A percentile compares a stretch with the other conserved stretches of the same genome.
Conservation (phyloP, 2,329 filamentous ascomycete genomes). For the Onygenales sp. region DNA sequence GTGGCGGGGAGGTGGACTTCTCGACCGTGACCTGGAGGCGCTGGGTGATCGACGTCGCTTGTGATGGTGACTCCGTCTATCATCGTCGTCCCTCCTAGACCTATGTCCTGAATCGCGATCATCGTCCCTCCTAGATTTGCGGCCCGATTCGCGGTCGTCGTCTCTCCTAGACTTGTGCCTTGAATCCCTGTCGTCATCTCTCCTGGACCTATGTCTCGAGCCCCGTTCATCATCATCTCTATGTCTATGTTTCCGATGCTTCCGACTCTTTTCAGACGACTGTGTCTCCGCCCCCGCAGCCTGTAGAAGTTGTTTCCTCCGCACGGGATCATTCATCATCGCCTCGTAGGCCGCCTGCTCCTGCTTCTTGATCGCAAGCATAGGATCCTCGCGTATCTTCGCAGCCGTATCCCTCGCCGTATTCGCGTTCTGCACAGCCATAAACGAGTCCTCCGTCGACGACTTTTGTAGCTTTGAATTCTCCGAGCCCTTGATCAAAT, state of each 20-base stretch:
- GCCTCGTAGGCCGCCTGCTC: slow-evolving; percentile 70
- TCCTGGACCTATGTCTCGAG: slow-evolving; percentile 11
- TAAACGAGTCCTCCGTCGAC: slow-evolving; percentile 52
- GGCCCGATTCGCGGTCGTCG: slow-evolving; percentile 12
- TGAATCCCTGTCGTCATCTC: slow-evolving; percentile 12
- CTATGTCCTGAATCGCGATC: background rate
- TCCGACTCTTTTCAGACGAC: slow-evolving; percentile 37
- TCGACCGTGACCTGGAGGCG: slow-evolving; percentile 33
- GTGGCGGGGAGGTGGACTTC: slow-evolving; percentile 20
- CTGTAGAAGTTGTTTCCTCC: slow-evolving; percentile 55
- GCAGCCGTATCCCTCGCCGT: slow-evolving; percentile 67
- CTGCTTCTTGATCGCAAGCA: slow-evolving; percentile 86
- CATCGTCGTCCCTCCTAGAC: slow-evolving; percentile 5
- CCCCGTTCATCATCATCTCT: slow-evolving; percentile 18
- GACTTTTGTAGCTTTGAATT: slow-evolving; percentile 72
- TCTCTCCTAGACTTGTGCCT: slow-evolving; percentile 18
- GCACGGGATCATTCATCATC: slow-evolving; percentile 36
- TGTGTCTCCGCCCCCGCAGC: slow-evolving; percentile 31
- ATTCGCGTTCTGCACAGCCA: slow-evolving; percentile 57
- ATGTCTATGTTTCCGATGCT: slow-evolving; percentile 31
- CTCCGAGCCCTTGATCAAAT: slow-evolving; percentile 71
- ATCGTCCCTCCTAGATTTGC: slow-evolving; percentile 9
- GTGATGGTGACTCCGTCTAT: slow-evolving; percentile 26
- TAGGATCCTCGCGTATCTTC: slow-evolving; percentile 84
- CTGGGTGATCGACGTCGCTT: slow-evolving; percentile 38